A percentile compares a stretch with the other conserved stretches of the same genome.
Evolutionary conservation across 345 rosid species (phyloP).

Genomic region (Dipteronia dyeriana): DNA sequence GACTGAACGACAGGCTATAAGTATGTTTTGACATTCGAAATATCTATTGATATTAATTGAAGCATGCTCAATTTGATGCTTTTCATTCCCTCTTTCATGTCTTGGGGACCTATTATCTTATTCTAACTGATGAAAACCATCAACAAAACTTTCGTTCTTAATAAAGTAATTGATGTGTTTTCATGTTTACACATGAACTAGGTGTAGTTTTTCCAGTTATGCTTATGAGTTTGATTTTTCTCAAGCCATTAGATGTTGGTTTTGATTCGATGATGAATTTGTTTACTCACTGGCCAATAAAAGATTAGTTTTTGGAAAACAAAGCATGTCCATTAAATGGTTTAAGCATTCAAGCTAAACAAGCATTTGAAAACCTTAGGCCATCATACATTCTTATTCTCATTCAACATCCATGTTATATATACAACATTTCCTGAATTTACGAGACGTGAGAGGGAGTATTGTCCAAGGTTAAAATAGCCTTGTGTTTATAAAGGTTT

Average conservation of each 20-base stretch:
- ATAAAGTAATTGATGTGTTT: too few species aligned
- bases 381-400: background rate
- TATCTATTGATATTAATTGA: background rate
- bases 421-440: background rate
- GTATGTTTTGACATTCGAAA: conserved; percentile 27
- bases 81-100: background rate
- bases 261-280: conserved; percentile 5
- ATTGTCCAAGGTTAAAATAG: background rate
- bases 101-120: background rate
- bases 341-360: background rate
- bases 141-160: background rate
- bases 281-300: background rate
- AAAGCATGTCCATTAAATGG: background rate
- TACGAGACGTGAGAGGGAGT: background rate
- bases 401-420: background rate
- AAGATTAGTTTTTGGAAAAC: background rate
- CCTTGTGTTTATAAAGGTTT: background rate
- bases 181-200: background rate
- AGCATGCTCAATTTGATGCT: background rate
- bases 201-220: background rate
- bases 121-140: background rate
- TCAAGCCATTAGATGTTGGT: background rate
- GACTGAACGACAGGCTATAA: conserved; percentile 76
- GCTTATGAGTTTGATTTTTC: background rate
- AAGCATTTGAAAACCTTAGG: background rate